Conservation (phyloP, 1,284 basidiomycete genomes). For the Malassezia sp. region DNA sequence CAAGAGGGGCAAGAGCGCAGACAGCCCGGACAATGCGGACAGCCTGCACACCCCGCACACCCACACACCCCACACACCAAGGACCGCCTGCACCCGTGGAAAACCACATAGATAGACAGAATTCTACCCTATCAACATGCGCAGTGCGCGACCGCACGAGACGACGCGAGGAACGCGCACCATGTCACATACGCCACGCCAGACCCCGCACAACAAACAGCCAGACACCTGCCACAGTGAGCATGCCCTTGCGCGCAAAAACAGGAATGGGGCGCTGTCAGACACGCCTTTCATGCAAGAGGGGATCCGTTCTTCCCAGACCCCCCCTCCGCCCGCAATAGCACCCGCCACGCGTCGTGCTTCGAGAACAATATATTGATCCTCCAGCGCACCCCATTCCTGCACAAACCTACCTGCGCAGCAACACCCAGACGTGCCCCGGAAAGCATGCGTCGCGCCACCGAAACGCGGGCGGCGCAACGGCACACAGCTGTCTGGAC, state of each 20-base stretch:
- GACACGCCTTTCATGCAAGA: constrained; percentile 20
- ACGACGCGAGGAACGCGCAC: no score
- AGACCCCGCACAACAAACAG: no score
- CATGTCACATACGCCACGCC: no score
- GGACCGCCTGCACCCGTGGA: neutral
- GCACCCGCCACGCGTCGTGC: constrained; percentile 1
- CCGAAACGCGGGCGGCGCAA: neutral
- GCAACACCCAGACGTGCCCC: no score
- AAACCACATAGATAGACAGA: neutral
- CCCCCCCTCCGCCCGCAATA: neutral
- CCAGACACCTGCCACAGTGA: no score
- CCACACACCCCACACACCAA: no score
- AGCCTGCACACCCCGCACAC: no score
- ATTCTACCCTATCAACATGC: neutral
- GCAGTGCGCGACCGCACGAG: no score
- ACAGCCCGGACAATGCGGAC: no score
- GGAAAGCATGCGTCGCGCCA: neutral
- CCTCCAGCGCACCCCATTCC: constrained; percentile 2
- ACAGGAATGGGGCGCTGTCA: constrained; percentile 3
- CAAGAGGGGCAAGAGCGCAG: no score
- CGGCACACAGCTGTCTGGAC: constrained; percentile 15
- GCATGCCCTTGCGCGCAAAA: neutral
- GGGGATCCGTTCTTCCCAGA: neutral
- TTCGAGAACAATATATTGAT: neutral
- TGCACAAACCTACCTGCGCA: no score